Evolutionary conservation across 2,329 filamentous ascomycete species (phyloP).

Genomic region (Claviceps citrina): DNA sequence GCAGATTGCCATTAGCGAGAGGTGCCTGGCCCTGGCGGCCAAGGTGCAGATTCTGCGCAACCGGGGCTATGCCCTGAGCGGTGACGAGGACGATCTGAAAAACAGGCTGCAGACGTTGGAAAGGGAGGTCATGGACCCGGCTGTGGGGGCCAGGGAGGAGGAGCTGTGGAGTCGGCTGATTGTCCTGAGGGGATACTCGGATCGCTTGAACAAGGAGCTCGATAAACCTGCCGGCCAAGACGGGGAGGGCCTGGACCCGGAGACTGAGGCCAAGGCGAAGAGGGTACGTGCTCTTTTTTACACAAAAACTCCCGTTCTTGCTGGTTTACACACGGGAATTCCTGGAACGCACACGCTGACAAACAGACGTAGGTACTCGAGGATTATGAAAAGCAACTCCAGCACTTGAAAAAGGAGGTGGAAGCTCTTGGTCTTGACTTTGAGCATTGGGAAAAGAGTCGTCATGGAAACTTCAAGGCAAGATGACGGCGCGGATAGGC

Average conservation of each 20-base stretch:
- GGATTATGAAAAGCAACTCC: slow-evolving; percentile 67
- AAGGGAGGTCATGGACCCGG: slow-evolving; percentile 56
- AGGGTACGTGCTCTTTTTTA: slow-evolving; percentile 39
- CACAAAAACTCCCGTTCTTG: no score
- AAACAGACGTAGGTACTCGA: slow-evolving; percentile 48
- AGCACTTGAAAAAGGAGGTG: slow-evolving; percentile 58
- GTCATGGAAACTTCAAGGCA: slow-evolving; percentile 23
- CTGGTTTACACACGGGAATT: not conserved
- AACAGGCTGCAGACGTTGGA: slow-evolving; percentile 56
- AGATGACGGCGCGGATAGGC: slow-evolving; percentile 9
- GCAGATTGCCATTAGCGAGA: slow-evolving; percentile 56
- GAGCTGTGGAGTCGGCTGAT: slow-evolving; percentile 77
- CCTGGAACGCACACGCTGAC: not conserved
- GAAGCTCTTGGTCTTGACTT: slow-evolving; percentile 46
- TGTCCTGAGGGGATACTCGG: slow-evolving; percentile 55
- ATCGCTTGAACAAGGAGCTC: slow-evolving; percentile 57
- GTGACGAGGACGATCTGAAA: slow-evolving; percentile 64
- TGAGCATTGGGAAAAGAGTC: slow-evolving; percentile 38
- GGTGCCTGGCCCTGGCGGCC: slow-evolving; percentile 59
- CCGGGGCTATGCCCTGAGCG: slow-evolving; percentile 64
- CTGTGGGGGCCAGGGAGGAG: slow-evolving; percentile 59
- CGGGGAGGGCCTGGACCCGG: slow-evolving; percentile 47
- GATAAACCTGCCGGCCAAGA: slow-evolving; percentile 47
- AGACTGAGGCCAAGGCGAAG: slow-evolving; percentile 56
- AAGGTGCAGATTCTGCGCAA: slow-evolving; percentile 71